Conservation (phyloP, 306 rosid genomes). For the Lathyrus sativus region DNA sequence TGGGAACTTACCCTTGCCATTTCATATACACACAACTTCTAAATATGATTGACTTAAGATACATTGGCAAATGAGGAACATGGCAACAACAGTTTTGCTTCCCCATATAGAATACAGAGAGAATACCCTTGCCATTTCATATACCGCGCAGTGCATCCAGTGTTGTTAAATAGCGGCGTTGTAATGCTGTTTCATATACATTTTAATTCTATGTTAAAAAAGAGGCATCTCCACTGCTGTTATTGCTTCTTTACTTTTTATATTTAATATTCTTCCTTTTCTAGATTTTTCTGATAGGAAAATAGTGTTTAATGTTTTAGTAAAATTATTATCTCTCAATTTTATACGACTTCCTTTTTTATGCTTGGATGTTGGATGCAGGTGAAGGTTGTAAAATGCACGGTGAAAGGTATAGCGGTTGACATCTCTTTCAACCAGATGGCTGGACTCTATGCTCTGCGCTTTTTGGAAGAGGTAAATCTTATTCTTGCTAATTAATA, state of each 20-base stretch:
- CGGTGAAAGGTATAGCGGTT: constrained; percentile 53
- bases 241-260: constrained; percentile 26
- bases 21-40: neutral
- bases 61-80: neutral
- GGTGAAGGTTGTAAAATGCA: constrained; percentile 71
- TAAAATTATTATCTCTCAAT: constrained; percentile 12
- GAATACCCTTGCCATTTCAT: neutral
- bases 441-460: constrained; percentile 61
- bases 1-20: neutral
- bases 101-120: neutral
- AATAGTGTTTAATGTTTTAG: constrained; percentile 4
- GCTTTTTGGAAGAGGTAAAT: constrained; percentile 70
- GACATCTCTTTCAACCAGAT: constrained; percentile 77
- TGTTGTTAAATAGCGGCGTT: neutral
- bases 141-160: neutral
- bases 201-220: constrained; percentile 1
- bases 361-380: constrained; percentile 45
- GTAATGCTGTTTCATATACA: neutral
- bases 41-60: neutral
- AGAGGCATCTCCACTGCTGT: constrained; percentile 15
- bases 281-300: constrained; percentile 14
- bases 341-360: constrained; percentile 18
- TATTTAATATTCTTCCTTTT: constrained; percentile 15
- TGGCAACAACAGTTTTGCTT: constrained; percentile 13
- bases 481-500: constrained; percentile 14